Evolutionary conservation across 2,329 filamentous ascomycete species (phyloP).

Genomic region (Meredithiella fracta): DNA sequence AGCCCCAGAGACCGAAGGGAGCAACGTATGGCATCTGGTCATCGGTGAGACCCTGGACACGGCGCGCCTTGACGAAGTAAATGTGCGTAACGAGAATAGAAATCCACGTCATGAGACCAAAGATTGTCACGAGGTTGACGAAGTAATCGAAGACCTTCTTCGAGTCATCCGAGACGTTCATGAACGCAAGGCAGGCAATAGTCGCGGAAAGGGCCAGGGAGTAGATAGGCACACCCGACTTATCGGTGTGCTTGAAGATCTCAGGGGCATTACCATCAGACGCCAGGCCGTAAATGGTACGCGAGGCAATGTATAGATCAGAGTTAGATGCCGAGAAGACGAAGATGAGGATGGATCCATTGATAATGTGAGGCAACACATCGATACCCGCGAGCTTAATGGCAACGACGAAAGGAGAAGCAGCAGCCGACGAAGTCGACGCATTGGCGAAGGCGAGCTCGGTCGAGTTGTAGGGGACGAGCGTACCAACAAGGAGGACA

Average conservation of each 20-base stretch:
- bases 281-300: constrained; percentile 57
- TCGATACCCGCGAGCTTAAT: constrained; percentile 48
- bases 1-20: constrained; percentile 56
- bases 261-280: constrained; percentile 54
- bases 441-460: constrained; percentile 41
- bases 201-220: constrained; percentile 43
- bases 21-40: constrained; percentile 45
- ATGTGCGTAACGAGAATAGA: constrained; percentile 53
- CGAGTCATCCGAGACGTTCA: constrained; percentile 44
- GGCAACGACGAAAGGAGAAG: constrained; percentile 61
- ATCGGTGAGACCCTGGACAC: constrained; percentile 41
- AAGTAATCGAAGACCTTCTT: constrained; percentile 46
- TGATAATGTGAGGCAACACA: constrained; percentile 49
- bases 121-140: constrained; percentile 51
- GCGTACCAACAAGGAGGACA: constrained; percentile 59
- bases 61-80: constrained; percentile 45
- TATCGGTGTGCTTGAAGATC: constrained; percentile 56
- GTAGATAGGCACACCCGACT: constrained; percentile 52
- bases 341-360: constrained; percentile 58
- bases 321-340: constrained; percentile 65
- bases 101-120: constrained; percentile 50
- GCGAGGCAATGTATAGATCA: constrained; percentile 59
- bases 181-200: constrained; percentile 52
- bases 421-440: constrained; percentile 33
- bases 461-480: constrained; percentile 52